Evolutionary conservation across 2,329 filamentous ascomycete genomes (phyloP), one percentile per base, ranked within the genome.

Genomic region (Aspergillus ochraceus): DNA sequence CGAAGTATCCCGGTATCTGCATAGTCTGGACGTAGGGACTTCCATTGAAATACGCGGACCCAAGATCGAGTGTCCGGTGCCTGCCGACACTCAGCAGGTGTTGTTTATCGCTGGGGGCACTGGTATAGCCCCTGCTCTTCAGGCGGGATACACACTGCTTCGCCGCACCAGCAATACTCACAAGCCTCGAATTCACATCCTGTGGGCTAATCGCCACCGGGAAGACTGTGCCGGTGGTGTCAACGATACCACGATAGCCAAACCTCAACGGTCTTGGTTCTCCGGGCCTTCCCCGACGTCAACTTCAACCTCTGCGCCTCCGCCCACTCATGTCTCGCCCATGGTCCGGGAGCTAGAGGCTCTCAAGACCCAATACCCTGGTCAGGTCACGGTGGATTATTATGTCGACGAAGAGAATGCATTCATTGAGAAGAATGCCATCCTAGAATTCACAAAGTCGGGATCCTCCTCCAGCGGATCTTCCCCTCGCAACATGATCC

Each of bases 71-170:
- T 91, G 88, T 62, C 75, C 79, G 22, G 74, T 90, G 6, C 83
- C 85, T 73, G 83, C 68, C 5, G 75, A 83, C 58, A 80, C 85
- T 26, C 74, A 78, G 53, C 80, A 84, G 60, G 81, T 97, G 2
- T 80, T 97, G 2, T 97, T 98, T 70, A 79, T 98, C 22, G 95
- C 93, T 1, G 95, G 93, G 2, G 95, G 95, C 0, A 99, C 95
- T 0, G 94, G 95, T 1, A 90, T 99, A 67, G 92, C 92, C 17
- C 91, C 94, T 0, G 95, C 93, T 8, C 77, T 98, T 74, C 94
- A 98, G 76, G 85, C 90, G 46, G 90, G 88, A 1, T 79, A 87
- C 61, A 85, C 86, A 0, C 75, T 94, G 11, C 77, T 71, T 53
- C 66, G 64, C 57, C 62, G 74, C 65, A 70, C 78, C 59, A 65